These are phyloP conservation scores for Colletotrichum lupini DNA, from an alignment of 2,329 filamentous ascomycete species.

Conservation along the genomic window DNA sequence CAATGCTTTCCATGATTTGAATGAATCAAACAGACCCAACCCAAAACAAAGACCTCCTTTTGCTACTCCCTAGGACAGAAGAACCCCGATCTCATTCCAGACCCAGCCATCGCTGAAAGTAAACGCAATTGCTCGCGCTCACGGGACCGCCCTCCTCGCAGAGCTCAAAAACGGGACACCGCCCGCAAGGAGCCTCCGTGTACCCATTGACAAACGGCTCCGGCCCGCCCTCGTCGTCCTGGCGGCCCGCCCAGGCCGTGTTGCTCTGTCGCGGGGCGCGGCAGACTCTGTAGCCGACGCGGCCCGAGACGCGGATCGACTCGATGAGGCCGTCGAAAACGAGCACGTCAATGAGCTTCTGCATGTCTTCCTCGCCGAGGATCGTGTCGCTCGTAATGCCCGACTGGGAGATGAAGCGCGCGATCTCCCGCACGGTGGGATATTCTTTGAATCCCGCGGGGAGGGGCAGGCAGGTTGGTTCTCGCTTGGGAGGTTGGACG, in stretches of 20 bases:
- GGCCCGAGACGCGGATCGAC: constrained; percentile 61
- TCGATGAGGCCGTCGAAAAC: constrained; percentile 90
- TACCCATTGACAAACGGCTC: constrained; percentile 74
- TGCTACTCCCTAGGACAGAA: not conserved
- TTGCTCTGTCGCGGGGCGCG: constrained; percentile 59
- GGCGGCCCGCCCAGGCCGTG: constrained; percentile 50
- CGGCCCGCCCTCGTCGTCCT: constrained; percentile 51
- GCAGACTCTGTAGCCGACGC: constrained; percentile 64
- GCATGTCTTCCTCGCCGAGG: constrained; percentile 79
- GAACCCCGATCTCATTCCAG: not conserved
- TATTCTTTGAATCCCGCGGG: constrained; percentile 80
- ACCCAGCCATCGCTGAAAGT: constrained; percentile 87
- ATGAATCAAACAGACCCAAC: constrained; percentile 15
- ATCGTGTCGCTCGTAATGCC: constrained; percentile 79
- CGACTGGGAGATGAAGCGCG: constrained; percentile 75
- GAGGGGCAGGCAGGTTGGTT: constrained; percentile 60
- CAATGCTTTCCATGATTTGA: constrained; percentile 32
- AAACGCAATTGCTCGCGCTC: constrained; percentile 89
- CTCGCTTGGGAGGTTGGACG: constrained; percentile 43
- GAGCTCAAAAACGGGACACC: constrained; percentile 92
- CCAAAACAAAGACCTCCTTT: not conserved
- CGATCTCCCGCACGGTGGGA: constrained; percentile 83
- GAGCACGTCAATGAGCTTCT: constrained; percentile 88
- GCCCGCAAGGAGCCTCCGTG: constrained; percentile 89
- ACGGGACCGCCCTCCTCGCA: constrained; percentile 93